Conservation (phyloP, 768 basidiomycete genomes). For the Collybia sordida region DNA sequence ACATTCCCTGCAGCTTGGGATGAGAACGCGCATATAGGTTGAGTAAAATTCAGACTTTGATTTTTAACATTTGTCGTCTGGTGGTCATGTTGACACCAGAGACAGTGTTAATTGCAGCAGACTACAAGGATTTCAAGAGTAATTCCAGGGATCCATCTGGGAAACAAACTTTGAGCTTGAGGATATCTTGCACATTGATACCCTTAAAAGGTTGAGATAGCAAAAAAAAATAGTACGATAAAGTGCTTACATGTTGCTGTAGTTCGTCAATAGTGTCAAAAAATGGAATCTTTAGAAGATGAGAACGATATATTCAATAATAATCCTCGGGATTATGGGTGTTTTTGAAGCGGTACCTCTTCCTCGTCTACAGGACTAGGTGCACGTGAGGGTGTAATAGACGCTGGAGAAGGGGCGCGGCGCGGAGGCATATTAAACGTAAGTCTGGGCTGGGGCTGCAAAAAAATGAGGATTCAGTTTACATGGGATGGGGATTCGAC, state of each 20-base stretch:
- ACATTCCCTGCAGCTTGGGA: conserved; percentile 68
- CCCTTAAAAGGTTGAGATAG: conserved; percentile 48
- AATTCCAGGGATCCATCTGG: conserved; percentile 10
- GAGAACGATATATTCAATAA: not conserved
- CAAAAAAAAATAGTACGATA: not conserved
- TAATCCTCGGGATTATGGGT: not conserved
- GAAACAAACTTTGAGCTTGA: conserved; percentile 78
- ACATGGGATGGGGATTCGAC: too few relatives aligned
- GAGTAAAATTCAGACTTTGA: conserved; percentile 60
- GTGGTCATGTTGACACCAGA: conserved; percentile 93
- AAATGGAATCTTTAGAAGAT: conserved; percentile 45
- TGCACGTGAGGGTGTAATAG: conserved; percentile 48
- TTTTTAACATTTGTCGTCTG: conserved; percentile 84
- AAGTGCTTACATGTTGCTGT: conserved; percentile 67
- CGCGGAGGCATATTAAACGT: conserved; percentile 41
- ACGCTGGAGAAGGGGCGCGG: conserved; percentile 48
- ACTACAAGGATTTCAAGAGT: conserved; percentile 34
- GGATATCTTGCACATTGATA: conserved; percentile 93
- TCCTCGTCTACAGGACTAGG: conserved; percentile 44
- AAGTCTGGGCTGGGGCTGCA: too few relatives aligned
- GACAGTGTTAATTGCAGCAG: conserved; percentile 80
- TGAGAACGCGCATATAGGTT: conserved; percentile 12
- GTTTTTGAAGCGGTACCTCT: conserved; percentile 25
- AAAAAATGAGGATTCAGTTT: too few relatives aligned
- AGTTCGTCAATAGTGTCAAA: conserved; percentile 86